These are phyloP conservation scores for Mucor irregularis DNA, from an alignment of 371 early-diverging fungal genomes.

Conservation along the genomic window DNA sequence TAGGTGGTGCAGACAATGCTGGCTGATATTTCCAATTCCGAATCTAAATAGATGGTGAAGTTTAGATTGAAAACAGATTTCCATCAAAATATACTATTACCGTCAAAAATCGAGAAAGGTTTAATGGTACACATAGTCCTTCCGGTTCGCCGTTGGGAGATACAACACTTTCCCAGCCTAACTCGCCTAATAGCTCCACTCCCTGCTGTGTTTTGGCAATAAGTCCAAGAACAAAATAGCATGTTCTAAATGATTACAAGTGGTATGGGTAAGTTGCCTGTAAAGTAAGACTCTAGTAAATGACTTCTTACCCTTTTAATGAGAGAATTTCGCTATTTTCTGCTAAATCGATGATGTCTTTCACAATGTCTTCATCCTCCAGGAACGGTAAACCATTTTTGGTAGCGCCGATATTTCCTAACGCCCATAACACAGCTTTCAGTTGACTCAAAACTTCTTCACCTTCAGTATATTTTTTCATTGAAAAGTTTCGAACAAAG, in stretches of 20 bases:
- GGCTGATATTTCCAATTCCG: constrained; percentile 63
- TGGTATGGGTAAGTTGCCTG: not conserved
- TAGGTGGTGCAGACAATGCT: constrained; percentile 49
- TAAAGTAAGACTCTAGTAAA: not conserved
- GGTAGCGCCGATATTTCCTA: constrained; percentile 81
- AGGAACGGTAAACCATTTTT: constrained; percentile 70
- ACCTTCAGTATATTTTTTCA: constrained; percentile 37
- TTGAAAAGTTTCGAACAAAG: constrained; percentile 58
- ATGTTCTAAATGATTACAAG: constrained; percentile 61
- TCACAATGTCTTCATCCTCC: constrained; percentile 68
- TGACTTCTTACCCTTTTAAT: constrained; percentile 68
- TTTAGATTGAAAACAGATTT: not conserved
- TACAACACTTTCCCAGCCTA: constrained; percentile 78
- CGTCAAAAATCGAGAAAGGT: constrained; percentile 58
- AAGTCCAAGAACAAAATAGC: constrained; percentile 76
- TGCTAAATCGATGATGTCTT: constrained; percentile 72
- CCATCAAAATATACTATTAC: constrained; percentile 38
- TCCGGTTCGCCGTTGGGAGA: constrained; percentile 53
- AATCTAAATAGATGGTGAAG: constrained; percentile 38
- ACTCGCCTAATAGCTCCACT: constrained; percentile 68
- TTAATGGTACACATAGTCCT: constrained; percentile 71
- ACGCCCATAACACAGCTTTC: constrained; percentile 83
- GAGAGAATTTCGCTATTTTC: constrained; percentile 69
- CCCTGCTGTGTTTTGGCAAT: constrained; percentile 72
- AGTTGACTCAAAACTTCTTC: constrained; percentile 48